Evolutionary conservation across 2,329 filamentous ascomycete species (phyloP), one percentile per base, ranked within the genome.

Genomic region (Chlorencoelia australis): DNA sequence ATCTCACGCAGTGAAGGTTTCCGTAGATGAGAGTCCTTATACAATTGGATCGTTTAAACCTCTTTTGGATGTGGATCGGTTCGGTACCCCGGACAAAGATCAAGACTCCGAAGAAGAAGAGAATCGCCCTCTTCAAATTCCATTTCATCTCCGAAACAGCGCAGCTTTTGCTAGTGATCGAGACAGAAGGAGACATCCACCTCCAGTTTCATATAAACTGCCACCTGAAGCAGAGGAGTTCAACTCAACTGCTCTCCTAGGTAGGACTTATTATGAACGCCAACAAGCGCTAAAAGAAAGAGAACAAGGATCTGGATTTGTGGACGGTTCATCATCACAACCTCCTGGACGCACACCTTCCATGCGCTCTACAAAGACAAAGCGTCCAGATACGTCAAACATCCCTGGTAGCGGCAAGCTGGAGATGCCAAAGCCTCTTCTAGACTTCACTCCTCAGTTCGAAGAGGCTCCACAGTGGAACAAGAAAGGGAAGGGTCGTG

Each of bases 11-110:
- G 22, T 39, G 16, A 59, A 58, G 36, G 44, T 64, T 28, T 67
- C 66, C 2, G 51, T 64, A 2, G 68, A 70, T 24, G 65, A 69
- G 42, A 66, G 57, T 49, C 73, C 62, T 37, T 82, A 67, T 66
- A 75, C 62, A 49, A 79, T 83, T 34, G 80, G 79, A 4, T 69
- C 73, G 2, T 82, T 82, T 56, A 67, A 75, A 46, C 80, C 83
- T 1, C 59, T 87, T 3, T 57, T 87, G 7, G 75, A 85, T 41
- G 60, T 77, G 51, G 64, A 69, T 25, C 65, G 68, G 6, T 75
- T 79, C 47, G 67, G 73, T 40, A 25, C 17, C 15, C 33, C 28
- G 10, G 17, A 37, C 11, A 24, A 29, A 8, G 35, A 33, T 22
- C 22, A 35, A 1, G 39, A 49, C 4, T 48, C 48, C 11, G 46